phyloP scores from a whole-genome alignment of 805 yeast genomes.

The Kazachstania martiniae region DNA sequence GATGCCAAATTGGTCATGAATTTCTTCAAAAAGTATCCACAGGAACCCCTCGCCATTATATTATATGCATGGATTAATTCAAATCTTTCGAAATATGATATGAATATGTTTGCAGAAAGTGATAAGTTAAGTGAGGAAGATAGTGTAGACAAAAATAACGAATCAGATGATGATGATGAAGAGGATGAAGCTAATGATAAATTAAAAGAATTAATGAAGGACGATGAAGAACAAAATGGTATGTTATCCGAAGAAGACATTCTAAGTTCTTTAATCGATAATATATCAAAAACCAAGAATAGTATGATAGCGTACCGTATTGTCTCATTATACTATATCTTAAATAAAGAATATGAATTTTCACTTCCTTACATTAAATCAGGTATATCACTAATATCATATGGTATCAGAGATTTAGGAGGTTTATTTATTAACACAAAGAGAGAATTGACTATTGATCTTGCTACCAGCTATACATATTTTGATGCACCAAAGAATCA shows the following conservation, averaged over 20 bases:
- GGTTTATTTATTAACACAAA: conserved; percentile 40
- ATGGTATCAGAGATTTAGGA: conserved; percentile 36
- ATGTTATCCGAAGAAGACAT: conserved; percentile 35
- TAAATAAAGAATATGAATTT: conserved; percentile 49
- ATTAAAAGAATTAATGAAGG: conserved; percentile 17
- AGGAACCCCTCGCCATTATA: conserved; percentile 50
- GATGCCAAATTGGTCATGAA: conserved; percentile 37
- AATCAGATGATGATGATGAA: conserved; percentile 3
- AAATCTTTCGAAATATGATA: conserved; percentile 54
- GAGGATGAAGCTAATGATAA: conserved; percentile 20
- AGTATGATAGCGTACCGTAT: conserved; percentile 58
- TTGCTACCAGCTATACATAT: conserved; percentile 72
- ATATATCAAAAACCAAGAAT: conserved; percentile 34
- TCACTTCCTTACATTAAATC: conserved; percentile 50
- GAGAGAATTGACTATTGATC: conserved; percentile 47
- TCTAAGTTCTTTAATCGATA: conserved; percentile 39
- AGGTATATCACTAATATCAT: conserved; percentile 48
- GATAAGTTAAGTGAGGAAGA: not conserved
- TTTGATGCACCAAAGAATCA: conserved; percentile 87
- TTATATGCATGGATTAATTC: conserved; percentile 56
- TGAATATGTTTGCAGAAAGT: conserved; percentile 17
- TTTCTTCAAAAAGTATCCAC: conserved; percentile 46
- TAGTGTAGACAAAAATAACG: conserved; percentile 4
- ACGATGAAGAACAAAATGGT: conserved; percentile 13
- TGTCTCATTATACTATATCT: conserved; percentile 46